Evolutionary conservation across 2,329 filamentous ascomycete genomes (phyloP).

Genomic region (Neopestalotiopsis clavispora): DNA sequence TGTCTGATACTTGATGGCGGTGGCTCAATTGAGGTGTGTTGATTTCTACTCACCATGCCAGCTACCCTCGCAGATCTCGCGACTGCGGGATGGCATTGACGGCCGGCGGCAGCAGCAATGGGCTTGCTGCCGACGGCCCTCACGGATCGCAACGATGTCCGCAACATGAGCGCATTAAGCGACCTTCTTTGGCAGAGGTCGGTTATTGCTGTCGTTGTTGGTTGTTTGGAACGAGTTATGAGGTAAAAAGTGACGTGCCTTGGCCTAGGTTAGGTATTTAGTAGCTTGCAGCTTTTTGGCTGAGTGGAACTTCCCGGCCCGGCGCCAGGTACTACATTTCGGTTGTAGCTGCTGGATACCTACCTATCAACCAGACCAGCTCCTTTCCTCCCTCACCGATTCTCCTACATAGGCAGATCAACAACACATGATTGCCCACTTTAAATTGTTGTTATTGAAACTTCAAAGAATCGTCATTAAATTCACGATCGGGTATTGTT

Average conservation of each 20-base stretch:
- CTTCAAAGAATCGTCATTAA: too few species aligned
- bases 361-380: too few species aligned
- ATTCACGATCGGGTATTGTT: too few species aligned
- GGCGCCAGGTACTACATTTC: not conserved
- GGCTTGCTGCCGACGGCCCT: slow-evolving; percentile 63
- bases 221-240: slow-evolving; percentile 7
- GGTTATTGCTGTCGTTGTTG: slow-evolving; percentile 20
- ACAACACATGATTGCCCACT: too few species aligned
- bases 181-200: slow-evolving; percentile 27
- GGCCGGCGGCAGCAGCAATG: slow-evolving; percentile 55
- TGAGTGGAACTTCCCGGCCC: slow-evolving; percentile 23
- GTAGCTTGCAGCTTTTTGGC: slow-evolving; percentile 4
- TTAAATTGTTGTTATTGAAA: too few species aligned
- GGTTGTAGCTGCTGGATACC: too few species aligned
- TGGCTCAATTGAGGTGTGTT: slow-evolving; percentile 4
- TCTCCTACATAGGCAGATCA: too few species aligned
- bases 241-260: slow-evolving; percentile 9
- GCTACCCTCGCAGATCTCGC: slow-evolving; percentile 42
- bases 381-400: too few species aligned
- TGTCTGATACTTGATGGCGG: slow-evolving; percentile 3
- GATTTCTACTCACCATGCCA: slow-evolving; percentile 42
- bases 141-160: slow-evolving; percentile 70
- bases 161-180: slow-evolving; percentile 66
- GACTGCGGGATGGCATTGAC: slow-evolving; percentile 61
- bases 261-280: slow-evolving; percentile 4